Evolutionary conservation across 1,139 yeast species (phyloP).

Genomic region (Hanseniaspora uvarum): DNA sequence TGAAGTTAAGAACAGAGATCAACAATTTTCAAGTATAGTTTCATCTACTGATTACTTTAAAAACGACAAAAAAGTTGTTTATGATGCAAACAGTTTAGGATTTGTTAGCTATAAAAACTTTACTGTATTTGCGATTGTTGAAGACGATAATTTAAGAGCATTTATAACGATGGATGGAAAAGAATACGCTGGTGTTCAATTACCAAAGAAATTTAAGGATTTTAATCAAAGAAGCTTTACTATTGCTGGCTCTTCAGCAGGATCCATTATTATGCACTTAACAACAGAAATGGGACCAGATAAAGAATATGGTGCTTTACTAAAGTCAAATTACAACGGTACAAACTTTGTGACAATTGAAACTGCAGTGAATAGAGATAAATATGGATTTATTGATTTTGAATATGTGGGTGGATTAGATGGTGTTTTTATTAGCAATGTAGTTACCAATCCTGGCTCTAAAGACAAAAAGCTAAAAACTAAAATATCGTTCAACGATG

Average conservation of each 20-base stretch:
- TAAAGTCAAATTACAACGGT: constrained; percentile 91
- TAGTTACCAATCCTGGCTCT: constrained; percentile 46
- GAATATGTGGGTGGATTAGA: constrained; percentile 81
- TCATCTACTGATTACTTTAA: constrained; percentile 48
- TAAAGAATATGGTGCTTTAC: constrained; percentile 64
- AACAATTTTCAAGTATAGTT: constrained; percentile 34
- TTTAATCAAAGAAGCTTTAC: constrained; percentile 73
- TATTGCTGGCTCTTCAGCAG: constrained; percentile 62
- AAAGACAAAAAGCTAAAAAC: constrained; percentile 44
- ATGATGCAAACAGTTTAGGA: constrained; percentile 47
- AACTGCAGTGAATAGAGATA: constrained; percentile 65
- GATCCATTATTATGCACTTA: constrained; percentile 73
- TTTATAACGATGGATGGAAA: constrained; percentile 74
- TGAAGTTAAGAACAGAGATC: constrained; percentile 34
- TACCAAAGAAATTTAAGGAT: constrained; percentile 54
- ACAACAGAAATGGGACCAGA: constrained; percentile 48
- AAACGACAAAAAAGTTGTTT: constrained; percentile 32
- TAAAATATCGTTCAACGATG: constrained; percentile 79
- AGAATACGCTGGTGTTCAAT: constrained; percentile 64
- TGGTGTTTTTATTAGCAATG: constrained; percentile 70
- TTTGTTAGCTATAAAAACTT: constrained; percentile 57
- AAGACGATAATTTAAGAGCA: constrained; percentile 44
- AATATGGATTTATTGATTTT: constrained; percentile 72
- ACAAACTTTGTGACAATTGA: constrained; percentile 73
- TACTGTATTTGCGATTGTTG: constrained; percentile 56